Conservation (phyloP, 2,329 filamentous ascomycete genomes). For the Polychaeton citri region DNA sequence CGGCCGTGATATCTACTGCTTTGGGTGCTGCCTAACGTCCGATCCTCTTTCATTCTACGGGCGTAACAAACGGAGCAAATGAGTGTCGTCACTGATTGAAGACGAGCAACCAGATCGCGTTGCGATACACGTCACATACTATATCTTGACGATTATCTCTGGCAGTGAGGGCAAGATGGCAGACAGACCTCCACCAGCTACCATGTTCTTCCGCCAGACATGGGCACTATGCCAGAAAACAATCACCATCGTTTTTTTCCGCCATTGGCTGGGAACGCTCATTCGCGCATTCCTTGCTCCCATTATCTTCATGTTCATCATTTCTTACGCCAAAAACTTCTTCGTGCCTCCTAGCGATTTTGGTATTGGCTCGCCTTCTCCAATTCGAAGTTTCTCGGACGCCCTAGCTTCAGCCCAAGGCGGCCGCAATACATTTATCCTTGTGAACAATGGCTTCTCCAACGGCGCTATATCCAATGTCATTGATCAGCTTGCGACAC, state of each 20-base stretch:
- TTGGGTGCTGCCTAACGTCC: too few species aligned
- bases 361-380: conserved; percentile 50
- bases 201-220: conserved; percentile 26
- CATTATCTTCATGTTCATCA: conserved; percentile 38
- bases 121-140: too few species aligned
- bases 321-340: conserved; percentile 52
- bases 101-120: too few species aligned
- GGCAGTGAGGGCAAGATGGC: neutral
- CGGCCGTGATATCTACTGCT: too few species aligned
- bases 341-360: conserved; percentile 63
- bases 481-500: conserved; percentile 48
- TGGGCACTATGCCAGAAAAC: conserved; percentile 47
- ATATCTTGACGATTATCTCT: too few species aligned
- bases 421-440: conserved; percentile 55
- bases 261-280: conserved; percentile 40
- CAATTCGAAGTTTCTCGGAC: conserved; percentile 50
- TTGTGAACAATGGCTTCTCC: conserved; percentile 57
- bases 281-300: conserved; percentile 44
- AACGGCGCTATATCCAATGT: conserved; percentile 59
- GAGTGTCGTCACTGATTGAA: too few species aligned
- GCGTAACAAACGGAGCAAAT: too few species aligned
- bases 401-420: conserved; percentile 45
- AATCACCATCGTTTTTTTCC: conserved; percentile 39
- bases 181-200: neutral
- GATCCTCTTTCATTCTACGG: too few species aligned